Conservation (phyloP, 2,329 filamentous ascomycete genomes). For the Talaromyces sp. region DNA sequence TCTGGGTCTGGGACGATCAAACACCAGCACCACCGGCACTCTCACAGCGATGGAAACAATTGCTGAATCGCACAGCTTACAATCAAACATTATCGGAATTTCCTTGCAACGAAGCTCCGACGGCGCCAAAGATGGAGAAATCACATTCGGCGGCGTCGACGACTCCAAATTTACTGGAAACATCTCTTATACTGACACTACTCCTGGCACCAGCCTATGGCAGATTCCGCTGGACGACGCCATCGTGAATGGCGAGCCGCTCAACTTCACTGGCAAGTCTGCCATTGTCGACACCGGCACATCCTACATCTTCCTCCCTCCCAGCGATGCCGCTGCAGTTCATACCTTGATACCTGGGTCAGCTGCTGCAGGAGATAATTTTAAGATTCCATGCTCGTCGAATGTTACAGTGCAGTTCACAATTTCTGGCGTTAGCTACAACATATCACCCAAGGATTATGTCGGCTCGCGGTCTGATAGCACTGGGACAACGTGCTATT, state of each 20-base stretch:
- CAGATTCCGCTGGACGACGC: constrained; percentile 64
- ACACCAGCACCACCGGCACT: constrained; percentile 37
- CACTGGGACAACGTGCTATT: constrained; percentile 43
- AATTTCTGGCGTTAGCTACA: constrained; percentile 63
- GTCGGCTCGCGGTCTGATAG: constrained; percentile 37
- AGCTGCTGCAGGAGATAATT: constrained; percentile 54
- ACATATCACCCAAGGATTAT: constrained; percentile 66
- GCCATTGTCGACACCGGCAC: constrained; percentile 83
- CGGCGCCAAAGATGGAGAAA: constrained; percentile 63
- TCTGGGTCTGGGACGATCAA: constrained; percentile 65
- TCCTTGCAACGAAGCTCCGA: constrained; percentile 63
- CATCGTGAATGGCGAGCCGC: constrained; percentile 54
- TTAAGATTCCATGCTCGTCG: constrained; percentile 66
- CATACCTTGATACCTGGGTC: constrained; percentile 63
- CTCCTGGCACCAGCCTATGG: constrained; percentile 58
- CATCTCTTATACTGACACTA: constrained; percentile 59
- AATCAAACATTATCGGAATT: constrained; percentile 64
- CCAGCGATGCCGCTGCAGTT: constrained; percentile 58
- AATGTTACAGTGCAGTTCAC: constrained; percentile 55
- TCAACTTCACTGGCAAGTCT: constrained; percentile 47
- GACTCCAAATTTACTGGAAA: constrained; percentile 60
- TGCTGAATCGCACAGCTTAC: constrained; percentile 49
- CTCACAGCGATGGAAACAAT: constrained; percentile 49
- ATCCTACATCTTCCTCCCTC: constrained; percentile 68
- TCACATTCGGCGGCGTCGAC: constrained; percentile 70